A percentile compares a stretch with the other conserved stretches of the same genome.
Evolutionary conservation across 108 stramenopile species (phyloP).

Genomic region (Nannochloropsis salina): DNA sequence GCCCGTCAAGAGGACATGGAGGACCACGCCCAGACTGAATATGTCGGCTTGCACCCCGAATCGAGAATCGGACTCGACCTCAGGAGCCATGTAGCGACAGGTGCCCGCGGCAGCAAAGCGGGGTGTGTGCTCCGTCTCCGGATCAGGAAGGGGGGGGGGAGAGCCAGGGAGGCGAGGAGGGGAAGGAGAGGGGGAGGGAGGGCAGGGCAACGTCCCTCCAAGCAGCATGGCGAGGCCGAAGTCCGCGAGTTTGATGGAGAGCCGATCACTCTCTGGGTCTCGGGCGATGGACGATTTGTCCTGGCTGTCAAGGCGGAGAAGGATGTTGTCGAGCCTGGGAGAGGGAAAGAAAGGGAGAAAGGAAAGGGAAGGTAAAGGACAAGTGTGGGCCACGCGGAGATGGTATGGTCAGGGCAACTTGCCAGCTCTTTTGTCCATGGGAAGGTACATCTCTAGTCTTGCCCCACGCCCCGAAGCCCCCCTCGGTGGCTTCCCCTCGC

Average conservation of each 20-base stretch:
- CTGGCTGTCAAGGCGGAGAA: not conserved
- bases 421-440: too few species aligned
- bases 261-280: not conserved
- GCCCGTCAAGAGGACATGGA: not conserved
- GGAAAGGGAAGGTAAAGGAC: not conserved
- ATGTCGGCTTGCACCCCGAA: not conserved
- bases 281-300: not conserved
- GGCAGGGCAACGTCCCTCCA: not conserved
- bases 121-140: not conserved
- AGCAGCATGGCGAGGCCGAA: conserved; percentile 10
- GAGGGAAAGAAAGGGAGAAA: not conserved
- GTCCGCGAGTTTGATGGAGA: not conserved
- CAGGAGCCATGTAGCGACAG: not conserved
- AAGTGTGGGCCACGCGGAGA: too few species aligned
- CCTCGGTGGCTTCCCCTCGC: too few species aligned
- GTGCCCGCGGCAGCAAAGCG: not conserved
- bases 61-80: not conserved
- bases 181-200: not conserved
- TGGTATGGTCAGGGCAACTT: too few species aligned
- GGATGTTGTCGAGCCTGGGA: not conserved
- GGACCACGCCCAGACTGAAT: not conserved
- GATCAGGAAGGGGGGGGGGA: not conserved
- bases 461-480: too few species aligned
- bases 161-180: not conserved
- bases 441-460: too few species aligned